A percentile compares a stretch with the other conserved stretches of the same genome.
These are phyloP conservation scores for Podila horticola DNA, from an alignment of 192 early-diverging fungal species.

Conservation along the genomic window DNA sequence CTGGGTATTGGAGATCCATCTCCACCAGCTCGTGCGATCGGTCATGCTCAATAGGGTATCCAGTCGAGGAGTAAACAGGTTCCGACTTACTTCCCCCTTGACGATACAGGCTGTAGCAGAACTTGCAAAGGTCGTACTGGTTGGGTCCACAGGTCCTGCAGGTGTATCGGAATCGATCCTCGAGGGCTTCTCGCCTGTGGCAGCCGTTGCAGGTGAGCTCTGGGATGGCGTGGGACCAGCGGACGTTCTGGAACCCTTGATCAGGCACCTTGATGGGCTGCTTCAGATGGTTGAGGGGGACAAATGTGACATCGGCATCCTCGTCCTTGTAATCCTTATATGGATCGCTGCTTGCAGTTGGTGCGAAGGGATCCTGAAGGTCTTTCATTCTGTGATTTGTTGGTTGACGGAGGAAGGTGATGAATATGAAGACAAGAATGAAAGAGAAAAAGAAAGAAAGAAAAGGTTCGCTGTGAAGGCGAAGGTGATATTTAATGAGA, in stretches of 20 bases:
- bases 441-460: no score
- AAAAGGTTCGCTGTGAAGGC: no score
- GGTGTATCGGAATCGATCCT: background rate
- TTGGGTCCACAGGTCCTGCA: slow-evolving; percentile 5
- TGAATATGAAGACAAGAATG: no score
- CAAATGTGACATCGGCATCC: slow-evolving; percentile 1
- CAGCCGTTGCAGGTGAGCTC: background rate
- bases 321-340: background rate
- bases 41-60: background rate
- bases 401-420: no score
- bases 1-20: background rate
- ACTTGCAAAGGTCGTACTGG: slow-evolving; percentile 1
- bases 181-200: background rate
- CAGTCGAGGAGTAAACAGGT: background rate
- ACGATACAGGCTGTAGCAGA: background rate
- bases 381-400: background rate
- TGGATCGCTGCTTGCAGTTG: background rate
- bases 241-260: background rate
- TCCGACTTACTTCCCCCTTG: background rate
- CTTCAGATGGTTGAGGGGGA: background rate
- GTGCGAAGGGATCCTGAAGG: background rate
- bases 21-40: background rate
- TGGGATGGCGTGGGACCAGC: slow-evolving; percentile 1
- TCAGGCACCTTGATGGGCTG: background rate
- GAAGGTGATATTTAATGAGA: no score